A percentile compares a stretch with the other conserved stretches of the same genome.
phyloP scores from a whole-genome alignment of 2,329 filamentous ascomycete genomes.

The Phyllosticta capitalensis region DNA sequence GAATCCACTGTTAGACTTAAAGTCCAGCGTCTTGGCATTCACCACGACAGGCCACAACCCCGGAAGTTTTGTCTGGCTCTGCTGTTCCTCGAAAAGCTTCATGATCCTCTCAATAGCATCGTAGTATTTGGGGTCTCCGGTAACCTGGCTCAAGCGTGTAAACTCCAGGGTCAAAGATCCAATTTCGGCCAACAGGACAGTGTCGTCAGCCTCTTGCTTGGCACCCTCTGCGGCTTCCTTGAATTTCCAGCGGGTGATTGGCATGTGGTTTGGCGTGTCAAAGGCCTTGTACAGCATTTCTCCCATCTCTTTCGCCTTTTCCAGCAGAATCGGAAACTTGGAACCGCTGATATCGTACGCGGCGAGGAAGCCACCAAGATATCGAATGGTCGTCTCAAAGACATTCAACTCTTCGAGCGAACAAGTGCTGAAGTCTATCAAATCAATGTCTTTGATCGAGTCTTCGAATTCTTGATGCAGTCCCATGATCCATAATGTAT shows the following conservation, averaged over 20 bases:
- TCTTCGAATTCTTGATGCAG: conserved; percentile 39
- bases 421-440: conserved; percentile 36
- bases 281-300: conserved; percentile 40
- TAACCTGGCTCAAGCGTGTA: conserved; percentile 28
- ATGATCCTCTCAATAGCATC: conserved; percentile 27
- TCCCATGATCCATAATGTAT: conserved; percentile 41
- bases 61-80: conserved; percentile 23
- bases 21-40: conserved; percentile 24
- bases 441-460: conserved; percentile 34
- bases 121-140: conserved; percentile 27
- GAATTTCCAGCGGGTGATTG: conserved; percentile 34
- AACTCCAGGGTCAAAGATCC: conserved; percentile 36
- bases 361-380: conserved; percentile 27
- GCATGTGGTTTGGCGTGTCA: conserved; percentile 37
- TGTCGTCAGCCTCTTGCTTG: conserved; percentile 28
- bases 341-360: conserved; percentile 29
- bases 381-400: conserved; percentile 42
- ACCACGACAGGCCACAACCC: conserved; percentile 31
- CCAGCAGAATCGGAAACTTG: conserved; percentile 21
- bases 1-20: conserved; percentile 21
- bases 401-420: conserved; percentile 36
- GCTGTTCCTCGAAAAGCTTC: conserved; percentile 21
- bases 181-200: conserved; percentile 38
- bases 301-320: conserved; percentile 29
- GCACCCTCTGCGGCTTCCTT: conserved; percentile 19